phyloP scores from a whole-genome alignment of 441 rosid genomes.

The Erodium moschatum region DNA sequence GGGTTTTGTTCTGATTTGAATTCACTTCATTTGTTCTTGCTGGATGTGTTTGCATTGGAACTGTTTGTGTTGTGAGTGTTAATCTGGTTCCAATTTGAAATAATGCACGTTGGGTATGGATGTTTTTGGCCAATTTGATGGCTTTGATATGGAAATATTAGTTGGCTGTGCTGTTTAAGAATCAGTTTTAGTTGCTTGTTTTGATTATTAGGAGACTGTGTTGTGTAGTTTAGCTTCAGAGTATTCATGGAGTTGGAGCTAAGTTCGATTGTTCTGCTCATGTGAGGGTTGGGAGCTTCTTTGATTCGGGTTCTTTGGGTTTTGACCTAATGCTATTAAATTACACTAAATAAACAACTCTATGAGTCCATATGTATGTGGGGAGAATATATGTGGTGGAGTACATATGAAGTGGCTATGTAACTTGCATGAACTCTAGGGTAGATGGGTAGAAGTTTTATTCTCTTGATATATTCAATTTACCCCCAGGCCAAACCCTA shows the following conservation, averaged over 20 bases:
- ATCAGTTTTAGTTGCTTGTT: background rate
- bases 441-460: background rate
- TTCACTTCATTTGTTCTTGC: slow-evolving; percentile 1
- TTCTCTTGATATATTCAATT: background rate
- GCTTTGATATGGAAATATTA: background rate
- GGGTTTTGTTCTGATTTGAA: slow-evolving; percentile 9
- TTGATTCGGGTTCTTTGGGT: slow-evolving; percentile 2
- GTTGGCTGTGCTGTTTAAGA: background rate
- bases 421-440: background rate
- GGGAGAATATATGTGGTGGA: background rate
- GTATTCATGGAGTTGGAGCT: background rate
- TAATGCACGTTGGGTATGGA: slow-evolving; percentile 7
- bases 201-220: background rate
- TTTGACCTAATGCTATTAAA: background rate
- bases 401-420: background rate
- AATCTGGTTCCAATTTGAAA: background rate
- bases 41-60: background rate
- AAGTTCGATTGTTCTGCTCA: background rate
- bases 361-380: background rate
- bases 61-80: slow-evolving; percentile 3
- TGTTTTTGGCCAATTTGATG: background rate
- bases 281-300: background rate
- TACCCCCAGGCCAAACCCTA: too few relatives aligned
- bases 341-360: background rate
- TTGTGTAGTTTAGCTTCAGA: background rate